Base-by-base conservation (phyloP, 257 asterid species). In the Nicotiana tomentosiformis region DNA sequence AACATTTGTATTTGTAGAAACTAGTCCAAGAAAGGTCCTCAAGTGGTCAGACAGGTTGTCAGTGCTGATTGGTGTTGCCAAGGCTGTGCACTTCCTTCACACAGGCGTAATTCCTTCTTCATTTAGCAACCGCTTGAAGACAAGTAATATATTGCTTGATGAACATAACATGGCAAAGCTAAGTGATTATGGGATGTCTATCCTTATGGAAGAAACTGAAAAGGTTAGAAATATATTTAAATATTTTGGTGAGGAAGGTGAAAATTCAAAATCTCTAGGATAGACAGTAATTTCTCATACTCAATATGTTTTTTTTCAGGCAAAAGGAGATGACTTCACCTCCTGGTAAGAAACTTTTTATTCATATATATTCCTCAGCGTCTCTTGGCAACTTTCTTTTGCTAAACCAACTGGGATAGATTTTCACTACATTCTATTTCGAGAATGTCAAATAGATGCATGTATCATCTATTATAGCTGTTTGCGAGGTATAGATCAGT, bases 181-280 rank as follows among this genome's bases (percentile, higher is more conserved):
- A 80, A 92, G 98, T 61, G 98, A 96, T 89, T 94, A 94, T 61
- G 98, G 99, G 86, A 96, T 94, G 93, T 92, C 97, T 86, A 82
- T 96, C 69, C 87, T 94, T 80, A 88, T 91, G 33, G 98, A 93
- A 82, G 98, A 94, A 86, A 84, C 81, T 53, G 97, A 92, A 83
- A 91, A 88, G 82, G 81, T 93, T 9, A 43, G 51, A 86, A 70
- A 84, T 30, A 23, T 77, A 66, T 55, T 83, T 74, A 26, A 26
- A 56, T 61, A 64, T 79, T 62, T 80, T 29, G 20, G 83, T 62
- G 70, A 23, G 76, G 14, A 65, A 4, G 61, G 61, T 62, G 39
- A 62, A 79, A n/a, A 5, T 37, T 62, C 83, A 80, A 46, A 65
- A 55, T 77, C 58, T 65, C 58, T 60, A 76, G 79, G n/a, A 81